A percentile compares a stretch with the other conserved stretches of the same genome.
Conservation (phyloP, 2,329 filamentous ascomycete genomes). For the Hortaea werneckii region DNA sequence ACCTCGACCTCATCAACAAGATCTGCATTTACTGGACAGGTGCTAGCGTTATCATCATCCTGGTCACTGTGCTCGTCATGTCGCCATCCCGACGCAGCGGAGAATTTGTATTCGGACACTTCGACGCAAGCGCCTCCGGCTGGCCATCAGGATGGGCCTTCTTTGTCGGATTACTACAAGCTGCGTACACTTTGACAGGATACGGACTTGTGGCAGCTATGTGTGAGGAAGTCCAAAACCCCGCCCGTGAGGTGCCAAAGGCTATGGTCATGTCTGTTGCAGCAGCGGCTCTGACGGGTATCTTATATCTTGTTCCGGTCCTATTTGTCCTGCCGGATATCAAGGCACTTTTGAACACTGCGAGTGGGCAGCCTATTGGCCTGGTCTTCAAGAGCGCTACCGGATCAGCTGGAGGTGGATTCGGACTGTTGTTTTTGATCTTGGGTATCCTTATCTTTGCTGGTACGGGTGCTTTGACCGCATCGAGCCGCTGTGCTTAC, state of each 20-base stretch:
- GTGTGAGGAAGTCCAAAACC: constrained; percentile 63
- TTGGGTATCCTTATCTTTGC: constrained; percentile 69
- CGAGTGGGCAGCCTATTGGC: constrained; percentile 66
- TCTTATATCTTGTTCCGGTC: constrained; percentile 61
- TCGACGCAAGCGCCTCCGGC: constrained; percentile 54
- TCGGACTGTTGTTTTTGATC: constrained; percentile 65
- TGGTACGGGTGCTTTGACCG: constrained; percentile 63
- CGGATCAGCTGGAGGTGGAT: constrained; percentile 58
- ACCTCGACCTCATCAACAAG: constrained; percentile 60
- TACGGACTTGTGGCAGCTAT: constrained; percentile 54
- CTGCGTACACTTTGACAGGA: constrained; percentile 51
- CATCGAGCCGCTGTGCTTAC: constrained; percentile 60
- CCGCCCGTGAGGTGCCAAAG: constrained; percentile 58
- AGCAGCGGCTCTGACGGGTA: constrained; percentile 54
- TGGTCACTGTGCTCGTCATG: constrained; percentile 55
- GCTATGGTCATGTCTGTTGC: constrained; percentile 61
- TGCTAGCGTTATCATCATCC: constrained; percentile 56
- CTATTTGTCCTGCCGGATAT: constrained; percentile 67
- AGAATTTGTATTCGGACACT: constrained; percentile 58
- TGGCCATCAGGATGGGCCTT: constrained; percentile 63
- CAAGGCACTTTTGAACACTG: constrained; percentile 50
- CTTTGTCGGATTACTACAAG: constrained; percentile 60
- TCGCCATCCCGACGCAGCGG: constrained; percentile 43
- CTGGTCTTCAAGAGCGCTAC: constrained; percentile 67
- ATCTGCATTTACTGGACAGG: constrained; percentile 65